Evolutionary conservation across 2,329 filamentous ascomycete species (phyloP).

Genomic region (Akanthomyces uredinophilus): DNA sequence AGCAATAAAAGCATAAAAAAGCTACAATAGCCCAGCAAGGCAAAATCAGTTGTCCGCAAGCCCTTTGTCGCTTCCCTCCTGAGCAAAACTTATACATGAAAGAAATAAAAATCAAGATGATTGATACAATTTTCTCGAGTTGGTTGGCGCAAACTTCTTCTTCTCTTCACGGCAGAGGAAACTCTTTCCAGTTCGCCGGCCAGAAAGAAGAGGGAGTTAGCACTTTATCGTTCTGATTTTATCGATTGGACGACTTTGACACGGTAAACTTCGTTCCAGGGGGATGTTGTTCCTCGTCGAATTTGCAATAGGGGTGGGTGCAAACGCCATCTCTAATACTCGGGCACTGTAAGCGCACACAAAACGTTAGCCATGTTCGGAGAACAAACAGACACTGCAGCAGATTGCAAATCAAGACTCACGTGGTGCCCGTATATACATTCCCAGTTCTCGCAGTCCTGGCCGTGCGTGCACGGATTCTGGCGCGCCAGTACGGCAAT

Average conservation of each 20-base stretch:
- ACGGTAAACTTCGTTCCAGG: constrained; percentile 44
- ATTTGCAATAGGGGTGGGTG: constrained; percentile 52
- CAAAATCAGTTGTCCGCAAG: neutral
- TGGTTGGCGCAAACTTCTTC: neutral
- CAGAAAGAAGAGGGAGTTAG: neutral
- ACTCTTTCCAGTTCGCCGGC: neutral
- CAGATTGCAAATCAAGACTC: constrained; percentile 24
- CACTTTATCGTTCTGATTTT: neutral
- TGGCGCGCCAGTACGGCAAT: constrained; percentile 51
- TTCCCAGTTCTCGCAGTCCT: constrained; percentile 51
- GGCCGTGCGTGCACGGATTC: constrained; percentile 53
- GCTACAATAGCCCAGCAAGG: neutral
- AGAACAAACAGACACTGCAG: too few relatives aligned
- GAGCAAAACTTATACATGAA: constrained; percentile 3
- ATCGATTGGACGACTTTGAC: constrained; percentile 4
- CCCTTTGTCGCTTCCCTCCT: neutral
- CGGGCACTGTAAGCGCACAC: constrained; percentile 39
- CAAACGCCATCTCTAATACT: constrained; percentile 48
- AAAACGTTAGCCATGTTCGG: constrained; percentile 7
- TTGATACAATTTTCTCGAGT: neutral
- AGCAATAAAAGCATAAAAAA: neutral
- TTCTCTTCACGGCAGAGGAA: neutral
- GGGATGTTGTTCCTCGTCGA: constrained; percentile 48
- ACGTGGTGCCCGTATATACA: constrained; percentile 62
- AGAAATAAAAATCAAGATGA: neutral